These are phyloP conservation scores for Chaetomiaceae sp. DNA, from an alignment of 2,329 filamentous ascomycete species.

Conservation along the genomic window DNA sequence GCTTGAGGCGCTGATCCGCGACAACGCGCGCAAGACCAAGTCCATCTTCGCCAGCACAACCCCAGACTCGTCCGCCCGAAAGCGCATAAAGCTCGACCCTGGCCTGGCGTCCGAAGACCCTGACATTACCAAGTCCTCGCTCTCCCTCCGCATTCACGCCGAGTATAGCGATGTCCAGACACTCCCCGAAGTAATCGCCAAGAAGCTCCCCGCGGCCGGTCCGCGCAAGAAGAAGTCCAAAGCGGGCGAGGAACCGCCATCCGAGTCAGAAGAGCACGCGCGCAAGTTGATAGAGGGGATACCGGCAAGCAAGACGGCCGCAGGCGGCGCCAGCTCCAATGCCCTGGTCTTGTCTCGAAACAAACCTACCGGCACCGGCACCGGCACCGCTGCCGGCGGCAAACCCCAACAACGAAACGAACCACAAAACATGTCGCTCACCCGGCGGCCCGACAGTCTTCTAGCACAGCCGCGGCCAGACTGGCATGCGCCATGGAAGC, in stretches of 20 bases:
- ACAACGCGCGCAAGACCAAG: slow-evolving; percentile 40
- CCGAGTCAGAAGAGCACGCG: slow-evolving; percentile 43
- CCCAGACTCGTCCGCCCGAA: slow-evolving; percentile 24
- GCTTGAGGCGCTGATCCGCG: slow-evolving; percentile 37
- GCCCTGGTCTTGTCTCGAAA: slow-evolving; percentile 36
- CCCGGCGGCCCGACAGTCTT: slow-evolving; percentile 30
- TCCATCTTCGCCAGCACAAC: slow-evolving; percentile 36
- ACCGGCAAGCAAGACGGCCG: slow-evolving; percentile 37
- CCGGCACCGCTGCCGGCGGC: slow-evolving; percentile 22
- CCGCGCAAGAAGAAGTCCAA: slow-evolving; percentile 53
- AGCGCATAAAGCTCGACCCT: slow-evolving; percentile 35
- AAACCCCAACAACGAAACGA: slow-evolving; percentile 28
- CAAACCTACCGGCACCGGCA: slow-evolving; percentile 23
- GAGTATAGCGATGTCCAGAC: slow-evolving; percentile 78
- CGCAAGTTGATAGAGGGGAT: slow-evolving; percentile 65
- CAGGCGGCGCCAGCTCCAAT: slow-evolving; percentile 30
- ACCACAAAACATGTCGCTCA: slow-evolving; percentile 37
- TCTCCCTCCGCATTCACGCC: slow-evolving; percentile 56
- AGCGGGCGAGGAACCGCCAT: slow-evolving; percentile 32
- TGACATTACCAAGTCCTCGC: slow-evolving; percentile 38
- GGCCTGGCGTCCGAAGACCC: slow-evolving; percentile 38
- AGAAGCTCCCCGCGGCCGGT: slow-evolving; percentile 63
- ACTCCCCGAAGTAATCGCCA: slow-evolving; percentile 71
- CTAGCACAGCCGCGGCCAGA: slow-evolving; percentile 64
- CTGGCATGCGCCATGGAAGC: slow-evolving; percentile 98